Base-by-base conservation (phyloP, 495 filamentous ascomycete genomes). In the Penicillium malachiteum region DNA sequence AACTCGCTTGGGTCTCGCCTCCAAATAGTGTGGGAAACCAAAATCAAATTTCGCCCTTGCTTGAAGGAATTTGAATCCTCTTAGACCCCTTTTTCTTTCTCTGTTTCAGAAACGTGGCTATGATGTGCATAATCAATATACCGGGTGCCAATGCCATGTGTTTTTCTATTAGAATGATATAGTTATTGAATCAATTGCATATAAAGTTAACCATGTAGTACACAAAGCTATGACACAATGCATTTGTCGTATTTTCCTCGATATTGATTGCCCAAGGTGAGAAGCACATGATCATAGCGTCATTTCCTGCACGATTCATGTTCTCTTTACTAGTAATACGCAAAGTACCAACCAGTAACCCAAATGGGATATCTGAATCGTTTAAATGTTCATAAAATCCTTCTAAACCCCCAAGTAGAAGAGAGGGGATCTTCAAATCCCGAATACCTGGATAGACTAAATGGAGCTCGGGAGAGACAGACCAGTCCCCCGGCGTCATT, bases 401-500 rank as follows among this genome's bases (percentile, higher is more conserved):
- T 6, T 9, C 26, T 35, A 37, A 13, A 14, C 33, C 33, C 13
- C 7, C 48, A 40, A 12, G 9, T 35, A 17, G 5, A n/a, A 52
- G 18, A 21, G 48, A 16, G 39, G 11, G 21, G 40, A 53, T 53
- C 34, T 8, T 18, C 21, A 26, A 51, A 46, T 62, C 61, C 64
- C 64, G 54, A 48, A 21, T 62, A 62, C 64, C 64, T 64, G 64
- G 64, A 67, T 59, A 57, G 11, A 6, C 10, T 7, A 21, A 49
- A 49, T 54, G 50, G 54, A 48, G 54, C 45, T 31, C 45, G 53
- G 37, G 53, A 35, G 10, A 7, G 13, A 40, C 10, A 41, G 21
- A 16, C 48, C 49, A 54, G 14, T 33, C 18, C 31, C 3, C 41
- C 10, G 50, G 37, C 39, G 8, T 46, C 3, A 50, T 53, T 17